These are phyloP conservation scores for Diplotaxis tenuifolia DNA, from an alignment of 345 rosid genomes.

Conservation along the genomic window DNA sequence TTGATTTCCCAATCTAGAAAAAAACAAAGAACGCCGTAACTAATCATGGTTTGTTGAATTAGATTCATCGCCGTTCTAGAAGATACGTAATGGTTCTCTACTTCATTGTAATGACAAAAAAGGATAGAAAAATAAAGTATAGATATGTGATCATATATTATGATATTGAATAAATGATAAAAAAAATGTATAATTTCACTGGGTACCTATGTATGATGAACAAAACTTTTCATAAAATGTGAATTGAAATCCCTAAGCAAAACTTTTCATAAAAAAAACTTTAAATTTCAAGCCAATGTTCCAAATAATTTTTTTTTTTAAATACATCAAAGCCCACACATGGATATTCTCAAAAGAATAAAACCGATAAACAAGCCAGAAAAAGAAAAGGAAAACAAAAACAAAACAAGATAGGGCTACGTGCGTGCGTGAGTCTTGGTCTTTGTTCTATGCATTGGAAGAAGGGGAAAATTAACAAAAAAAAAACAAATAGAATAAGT, in stretches of 20 bases:
- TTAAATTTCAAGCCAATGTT: too few relatives aligned
- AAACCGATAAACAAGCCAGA: not conserved
- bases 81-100: not conserved
- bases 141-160: not conserved
- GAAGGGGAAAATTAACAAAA: slow-evolving; percentile 7
- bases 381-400: too few relatives aligned
- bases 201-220: not conserved
- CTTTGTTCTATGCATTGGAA: slow-evolving; percentile 42
- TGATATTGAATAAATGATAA: not conserved
- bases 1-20: slow-evolving; percentile 60
- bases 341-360: slow-evolving; percentile 16
- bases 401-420: too few relatives aligned
- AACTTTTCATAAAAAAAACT: too few relatives aligned
- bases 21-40: not conserved
- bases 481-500: slow-evolving; percentile 5
- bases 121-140: not conserved
- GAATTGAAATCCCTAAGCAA: too few relatives aligned
- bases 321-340: slow-evolving; percentile 17
- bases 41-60: not conserved
- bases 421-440: slow-evolving; percentile 31
- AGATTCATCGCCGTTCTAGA: not conserved
- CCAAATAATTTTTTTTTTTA: too few relatives aligned
- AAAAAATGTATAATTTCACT: not conserved
- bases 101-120: not conserved
- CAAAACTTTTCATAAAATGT: not conserved